Conservation (phyloP, 306 rosid genomes). For the Sophora flavescens region DNA sequence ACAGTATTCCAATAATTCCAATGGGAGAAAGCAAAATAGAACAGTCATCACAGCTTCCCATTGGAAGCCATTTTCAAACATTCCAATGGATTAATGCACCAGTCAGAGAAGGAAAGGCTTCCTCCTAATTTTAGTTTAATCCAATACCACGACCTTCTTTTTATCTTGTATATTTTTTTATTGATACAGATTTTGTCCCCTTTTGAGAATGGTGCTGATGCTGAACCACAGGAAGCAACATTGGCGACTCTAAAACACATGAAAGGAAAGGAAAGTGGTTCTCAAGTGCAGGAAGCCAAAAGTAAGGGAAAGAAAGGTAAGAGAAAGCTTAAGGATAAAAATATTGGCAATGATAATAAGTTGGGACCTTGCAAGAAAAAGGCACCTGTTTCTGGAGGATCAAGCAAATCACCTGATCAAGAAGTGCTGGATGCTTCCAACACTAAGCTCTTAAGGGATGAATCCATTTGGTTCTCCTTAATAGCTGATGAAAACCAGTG, state of each 20-base stretch:
- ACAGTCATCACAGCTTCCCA: too few relatives aligned
- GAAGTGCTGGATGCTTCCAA: conserved; percentile 55
- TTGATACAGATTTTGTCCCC: conserved; percentile 64
- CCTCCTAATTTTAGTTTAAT: too few relatives aligned
- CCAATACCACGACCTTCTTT: too few relatives aligned
- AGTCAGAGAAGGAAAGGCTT: too few relatives aligned
- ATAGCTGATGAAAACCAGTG: conserved; percentile 78
- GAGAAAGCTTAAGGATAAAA: conserved; percentile 61
- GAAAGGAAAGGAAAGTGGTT: conserved; percentile 43
- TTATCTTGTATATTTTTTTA: conserved; percentile 15
- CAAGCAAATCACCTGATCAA: too few relatives aligned
- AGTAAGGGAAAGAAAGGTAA: conserved; percentile 62
- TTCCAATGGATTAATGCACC: too few relatives aligned
- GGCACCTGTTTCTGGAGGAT: too few relatives aligned
- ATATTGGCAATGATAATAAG: conserved; percentile 36
- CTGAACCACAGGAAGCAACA: conserved; percentile 58
- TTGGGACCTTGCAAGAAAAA: conserved; percentile 57
- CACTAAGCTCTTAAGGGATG: conserved; percentile 51
- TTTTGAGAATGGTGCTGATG: conserved; percentile 59
- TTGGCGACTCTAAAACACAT: conserved; percentile 67
- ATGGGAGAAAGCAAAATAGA: too few relatives aligned
- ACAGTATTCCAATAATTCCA: too few relatives aligned
- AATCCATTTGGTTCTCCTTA: conserved; percentile 82
- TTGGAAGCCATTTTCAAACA: too few relatives aligned
- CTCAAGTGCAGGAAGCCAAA: conserved; percentile 57